Conservation (phyloP, 495 filamentous ascomycete species). For the Daldinia caldariorum region DNA sequence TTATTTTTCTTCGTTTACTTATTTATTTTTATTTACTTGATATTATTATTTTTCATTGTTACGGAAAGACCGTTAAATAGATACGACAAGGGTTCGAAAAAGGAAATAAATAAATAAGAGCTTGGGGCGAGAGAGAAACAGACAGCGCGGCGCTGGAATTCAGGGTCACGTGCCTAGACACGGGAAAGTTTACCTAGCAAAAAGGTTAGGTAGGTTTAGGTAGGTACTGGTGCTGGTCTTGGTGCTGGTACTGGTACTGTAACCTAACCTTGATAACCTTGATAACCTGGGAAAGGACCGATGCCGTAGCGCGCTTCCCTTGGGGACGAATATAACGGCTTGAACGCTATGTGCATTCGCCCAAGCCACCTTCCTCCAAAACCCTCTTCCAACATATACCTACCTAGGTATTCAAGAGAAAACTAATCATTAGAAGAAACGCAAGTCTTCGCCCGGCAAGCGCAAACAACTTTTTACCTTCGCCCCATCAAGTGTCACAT, state of each 20-base stretch:
- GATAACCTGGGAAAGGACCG: background rate
- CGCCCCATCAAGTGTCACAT: background rate
- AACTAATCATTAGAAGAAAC: constrained; percentile 21
- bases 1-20: too few relatives aligned
- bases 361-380: background rate
- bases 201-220: background rate
- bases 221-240: background rate
- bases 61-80: background rate
- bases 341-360: background rate
- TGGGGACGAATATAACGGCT: constrained; percentile 5
- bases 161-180: background rate
- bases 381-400: background rate
- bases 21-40: background rate
- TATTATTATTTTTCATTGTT: background rate
- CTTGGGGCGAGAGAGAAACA: background rate
- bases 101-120: background rate
- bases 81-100: background rate
- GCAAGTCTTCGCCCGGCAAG: background rate
- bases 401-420: constrained; percentile 23
- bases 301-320: constrained; percentile 4
- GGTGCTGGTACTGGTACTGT: too few relatives aligned
- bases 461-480: too few relatives aligned
- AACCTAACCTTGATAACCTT: constrained; percentile 1
- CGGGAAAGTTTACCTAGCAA: too few relatives aligned
- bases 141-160: constrained; percentile 4